These are phyloP conservation scores for Aquilaria yunnanensis DNA, from an alignment of 345 rosid species.

Conservation along the genomic window DNA sequence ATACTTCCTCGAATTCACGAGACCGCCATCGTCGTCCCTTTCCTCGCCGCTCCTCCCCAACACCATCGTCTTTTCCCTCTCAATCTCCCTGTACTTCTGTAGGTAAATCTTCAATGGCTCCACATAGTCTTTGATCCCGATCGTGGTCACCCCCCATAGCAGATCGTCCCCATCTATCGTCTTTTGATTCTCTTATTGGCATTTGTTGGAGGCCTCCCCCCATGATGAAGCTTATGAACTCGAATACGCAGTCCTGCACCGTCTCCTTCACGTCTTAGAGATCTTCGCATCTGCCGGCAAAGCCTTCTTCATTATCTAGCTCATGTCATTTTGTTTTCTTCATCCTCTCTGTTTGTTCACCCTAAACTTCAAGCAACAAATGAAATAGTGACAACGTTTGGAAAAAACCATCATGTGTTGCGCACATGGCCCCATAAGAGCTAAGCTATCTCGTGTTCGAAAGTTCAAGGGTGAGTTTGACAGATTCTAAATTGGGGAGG, in stretches of 20 bases:
- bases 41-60: conserved; percentile 23
- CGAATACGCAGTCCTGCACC: conserved; percentile 57
- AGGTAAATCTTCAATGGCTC: conserved; percentile 10
- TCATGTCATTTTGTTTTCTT: conserved; percentile 19
- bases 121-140: too few relatives aligned
- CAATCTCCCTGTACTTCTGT: conserved; percentile 47
- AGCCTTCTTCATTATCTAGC: conserved; percentile 56
- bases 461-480: too few relatives aligned
- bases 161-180: conserved; percentile 36
- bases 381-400: too few relatives aligned
- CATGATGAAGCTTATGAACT: conserved; percentile 58
- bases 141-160: too few relatives aligned
- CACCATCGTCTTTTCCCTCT: conserved; percentile 39
- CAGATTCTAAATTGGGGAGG: too few relatives aligned
- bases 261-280: conserved; percentile 57
- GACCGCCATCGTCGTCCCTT: conserved; percentile 19
- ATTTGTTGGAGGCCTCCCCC: conserved; percentile 59
- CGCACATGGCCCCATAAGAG: too few relatives aligned
- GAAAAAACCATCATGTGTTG: too few relatives aligned
- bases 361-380: too few relatives aligned
- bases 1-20: conserved; percentile 3
- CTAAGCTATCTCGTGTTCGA: too few relatives aligned
- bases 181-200: conserved; percentile 56
- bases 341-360: too few relatives aligned
- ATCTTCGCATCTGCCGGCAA: conserved; percentile 62